Base-by-base conservation (phyloP, 495 filamentous ascomycete species). In the Trichoderma orchidacearum region DNA sequence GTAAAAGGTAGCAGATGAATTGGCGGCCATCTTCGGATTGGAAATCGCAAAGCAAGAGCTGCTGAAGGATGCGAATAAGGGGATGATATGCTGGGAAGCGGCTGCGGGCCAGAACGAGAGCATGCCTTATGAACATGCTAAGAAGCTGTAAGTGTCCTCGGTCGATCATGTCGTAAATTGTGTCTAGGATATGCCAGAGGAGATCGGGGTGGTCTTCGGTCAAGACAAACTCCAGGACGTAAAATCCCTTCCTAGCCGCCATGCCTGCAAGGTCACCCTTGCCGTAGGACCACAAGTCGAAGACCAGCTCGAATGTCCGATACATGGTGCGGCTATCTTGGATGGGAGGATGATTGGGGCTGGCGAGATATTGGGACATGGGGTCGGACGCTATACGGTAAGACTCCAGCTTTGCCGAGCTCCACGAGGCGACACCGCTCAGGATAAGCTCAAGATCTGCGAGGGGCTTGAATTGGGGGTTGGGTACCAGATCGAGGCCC, bases 301-400 rank as follows among this genome's bases (percentile, higher is more conserved):
- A 55, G 7, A 55, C 53, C 30, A 55, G 28, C 21, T 55, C 53
- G n/a, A 55, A 55, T 8, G 53, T 55, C 23, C 53, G 53, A 13
- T 55, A 55, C 53, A 55, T 55, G 17, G 53, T 55, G 4, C 53
- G 53, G 31, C 53, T 55, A 27, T 55, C 53, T 34, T 55, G 53
- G 1, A 55, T 55, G 27, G 53, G 53, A 2, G 52, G 52, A n/a
- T 55, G 30, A 18, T 55, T 55, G 5, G 53, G 53, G 15, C 18
- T 38, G 31, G 53, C 53, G 9, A 55, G 53, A 27, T 55, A 55
- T 15, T 27, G 23, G 21, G 32, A 55, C 53, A 55, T 55, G 30
- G 53, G 53, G 30, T 55, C 53, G 30, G 53, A 55, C 31, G 31
- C 32, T 18, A 55, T 34, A 17, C 53, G 23, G 27, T 55, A 34